Evolutionary conservation across 331 rosid species (phyloP), one percentile per base, ranked within the genome.

Genomic region (Phaseolus coccineus): DNA sequence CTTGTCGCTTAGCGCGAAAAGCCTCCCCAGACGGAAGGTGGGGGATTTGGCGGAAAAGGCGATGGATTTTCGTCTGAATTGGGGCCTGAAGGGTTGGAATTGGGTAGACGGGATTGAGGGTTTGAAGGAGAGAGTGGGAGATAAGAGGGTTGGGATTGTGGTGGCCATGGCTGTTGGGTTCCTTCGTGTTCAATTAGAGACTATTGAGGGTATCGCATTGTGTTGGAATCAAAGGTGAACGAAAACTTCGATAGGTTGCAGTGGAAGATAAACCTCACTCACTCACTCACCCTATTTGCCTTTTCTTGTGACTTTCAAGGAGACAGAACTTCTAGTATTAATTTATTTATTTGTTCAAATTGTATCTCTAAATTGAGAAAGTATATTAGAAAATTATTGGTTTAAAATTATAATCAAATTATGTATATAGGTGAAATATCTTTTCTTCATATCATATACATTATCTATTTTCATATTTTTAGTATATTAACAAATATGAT

Each of bases 91-190:
- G 40, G 81, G 24, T 56, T 71, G 87, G 74, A 75, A 5, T 81
- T 84, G 87, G 2, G 87, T 25, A 10, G 83, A 64, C 14, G 84
- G 77, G 64, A 61, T 46, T 10, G 86, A 55, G 79, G 77, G 61
- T 47, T 86, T 84, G 81, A 87, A 85, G 68, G 90, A 79, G 57
- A 85, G 70, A 66, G 4, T 82, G 47, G 80, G 80, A 58, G 85
- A 80, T 69, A 87, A 42, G 74, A 91, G 85, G 62, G 80, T 25
- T 51, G 86, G 82, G 73, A 80, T 24, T 47, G 90, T 44, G 72
- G 84, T 81, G 67, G 91, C 27, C 97, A 92, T 91, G 83, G 84
- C 72, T 72, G 64, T 12, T 30, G 69, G 42, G 27, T 40, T 67
- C 15, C 22, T 78, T 15, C 51, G 4, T 3, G 16, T 79, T 30